phyloP scores from a whole-genome alignment of 2,329 filamentous ascomycete species.

The Thyridium curvatum region DNA sequence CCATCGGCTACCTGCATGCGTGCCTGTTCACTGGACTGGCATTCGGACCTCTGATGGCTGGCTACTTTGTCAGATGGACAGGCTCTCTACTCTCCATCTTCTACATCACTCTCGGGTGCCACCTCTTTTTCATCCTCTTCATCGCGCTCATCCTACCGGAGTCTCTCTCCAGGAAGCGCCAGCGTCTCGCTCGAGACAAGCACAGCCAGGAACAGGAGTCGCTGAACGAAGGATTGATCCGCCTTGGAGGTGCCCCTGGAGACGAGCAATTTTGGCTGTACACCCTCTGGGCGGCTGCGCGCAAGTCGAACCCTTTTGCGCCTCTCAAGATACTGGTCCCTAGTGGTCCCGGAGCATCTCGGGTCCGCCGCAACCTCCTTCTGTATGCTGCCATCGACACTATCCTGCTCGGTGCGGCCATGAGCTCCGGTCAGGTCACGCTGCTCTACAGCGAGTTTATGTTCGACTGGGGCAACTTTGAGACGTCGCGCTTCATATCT shows the following conservation, averaged over 20 bases:
- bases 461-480: constrained; percentile 77
- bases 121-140: constrained; percentile 67
- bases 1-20: constrained; percentile 85
- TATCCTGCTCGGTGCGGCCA: constrained; percentile 71
- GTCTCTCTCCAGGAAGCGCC: constrained; percentile 70
- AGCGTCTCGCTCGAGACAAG: constrained; percentile 64
- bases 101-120: constrained; percentile 69
- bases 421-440: constrained; percentile 75
- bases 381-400: constrained; percentile 76
- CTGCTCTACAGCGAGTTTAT: constrained; percentile 76
- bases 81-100: constrained; percentile 76
- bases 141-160: constrained; percentile 72
- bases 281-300: constrained; percentile 23
- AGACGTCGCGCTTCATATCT: constrained; percentile 76
- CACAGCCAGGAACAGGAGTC: constrained; percentile 39
- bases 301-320: constrained; percentile 61
- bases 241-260: constrained; percentile 5
- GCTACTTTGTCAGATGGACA: constrained; percentile 70
- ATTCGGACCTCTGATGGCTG: constrained; percentile 74
- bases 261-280: constrained; percentile 1
- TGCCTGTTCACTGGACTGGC: constrained; percentile 87
- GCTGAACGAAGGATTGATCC: constrained; percentile 18
- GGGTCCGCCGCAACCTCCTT: constrained; percentile 74
- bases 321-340: constrained; percentile 77
- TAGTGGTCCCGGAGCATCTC: constrained; percentile 53